A percentile compares a stretch with the other conserved stretches of the same genome.
Evolutionary conservation across 169 alveolate genomes (phyloP).

Genomic region (Cytauxzoon felis): DNA sequence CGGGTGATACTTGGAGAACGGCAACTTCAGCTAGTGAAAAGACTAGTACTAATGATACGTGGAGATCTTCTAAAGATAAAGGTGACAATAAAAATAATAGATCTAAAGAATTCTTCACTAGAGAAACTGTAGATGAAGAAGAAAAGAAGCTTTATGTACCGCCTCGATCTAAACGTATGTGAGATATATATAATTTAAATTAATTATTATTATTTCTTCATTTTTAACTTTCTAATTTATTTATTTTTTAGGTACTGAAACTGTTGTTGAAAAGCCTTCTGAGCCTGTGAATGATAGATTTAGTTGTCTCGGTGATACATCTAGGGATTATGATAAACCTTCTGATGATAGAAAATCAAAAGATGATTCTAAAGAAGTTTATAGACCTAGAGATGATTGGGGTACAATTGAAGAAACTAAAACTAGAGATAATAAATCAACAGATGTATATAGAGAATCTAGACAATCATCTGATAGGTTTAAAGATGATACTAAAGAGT

Average conservation of each 20-base stretch:
- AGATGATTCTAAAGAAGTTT: neutral
- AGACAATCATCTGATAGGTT: neutral
- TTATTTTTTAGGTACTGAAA: conserved; percentile 8
- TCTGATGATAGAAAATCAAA: conserved; percentile 4
- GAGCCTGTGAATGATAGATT: conserved; percentile 24
- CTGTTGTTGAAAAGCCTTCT: no score
- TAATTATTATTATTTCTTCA: neutral
- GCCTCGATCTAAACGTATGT: conserved; percentile 15
- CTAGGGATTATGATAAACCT: conserved; percentile 1
- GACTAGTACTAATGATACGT: neutral
- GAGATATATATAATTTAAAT: neutral
- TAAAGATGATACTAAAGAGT: neutral
- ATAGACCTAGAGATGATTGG: conserved; percentile 13
- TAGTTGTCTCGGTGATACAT: conserved; percentile 44
- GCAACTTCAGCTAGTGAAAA: neutral
- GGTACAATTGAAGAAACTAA: neutral
- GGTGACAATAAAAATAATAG: neutral
- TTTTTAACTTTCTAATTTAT: neutral
- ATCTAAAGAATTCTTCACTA: neutral
- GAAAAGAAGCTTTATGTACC: conserved; percentile 49
- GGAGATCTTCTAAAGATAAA: neutral
- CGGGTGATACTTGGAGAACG: no score
- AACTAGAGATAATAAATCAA: neutral
- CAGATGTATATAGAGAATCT: neutral
- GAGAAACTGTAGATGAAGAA: neutral